These are phyloP conservation scores for Xylaria multiplex DNA, from an alignment of 2,329 filamentous ascomycete genomes.

Conservation along the genomic window DNA sequence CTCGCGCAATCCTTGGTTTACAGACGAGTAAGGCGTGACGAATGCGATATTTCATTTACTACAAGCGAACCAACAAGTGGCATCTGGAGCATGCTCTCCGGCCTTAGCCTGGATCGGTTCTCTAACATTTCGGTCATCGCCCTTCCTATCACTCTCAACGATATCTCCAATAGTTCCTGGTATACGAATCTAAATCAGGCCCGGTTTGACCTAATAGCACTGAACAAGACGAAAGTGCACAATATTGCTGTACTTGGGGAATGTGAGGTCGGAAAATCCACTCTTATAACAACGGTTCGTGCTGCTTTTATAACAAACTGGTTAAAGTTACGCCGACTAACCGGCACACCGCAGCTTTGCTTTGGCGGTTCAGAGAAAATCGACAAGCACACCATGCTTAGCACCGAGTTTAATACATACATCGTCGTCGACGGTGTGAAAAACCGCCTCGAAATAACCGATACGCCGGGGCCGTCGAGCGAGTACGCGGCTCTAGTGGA, in stretches of 20 bases:
- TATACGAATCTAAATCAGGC: background rate
- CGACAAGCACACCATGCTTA: background rate
- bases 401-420: background rate
- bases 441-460: background rate
- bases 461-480: background rate
- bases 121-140: constrained; percentile 31
- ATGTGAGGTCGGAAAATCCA: constrained; percentile 23
- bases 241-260: constrained; percentile 19
- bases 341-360: background rate
- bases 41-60: constrained; percentile 24
- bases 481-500: background rate
- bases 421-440: background rate
- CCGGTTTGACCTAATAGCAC: background rate
- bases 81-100: constrained; percentile 23
- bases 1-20: constrained; percentile 23
- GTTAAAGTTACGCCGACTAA: background rate
- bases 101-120: constrained; percentile 19
- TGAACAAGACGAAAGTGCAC: background rate
- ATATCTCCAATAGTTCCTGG: constrained; percentile 21
- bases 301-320: background rate
- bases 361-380: background rate
- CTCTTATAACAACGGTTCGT: constrained; percentile 19
- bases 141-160: constrained; percentile 18
- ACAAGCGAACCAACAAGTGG: constrained; percentile 14
- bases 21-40: constrained; percentile 7